Evolutionary conservation across 2,329 filamentous ascomycete species (phyloP).

Genomic region (Epichloe hybrida): DNA sequence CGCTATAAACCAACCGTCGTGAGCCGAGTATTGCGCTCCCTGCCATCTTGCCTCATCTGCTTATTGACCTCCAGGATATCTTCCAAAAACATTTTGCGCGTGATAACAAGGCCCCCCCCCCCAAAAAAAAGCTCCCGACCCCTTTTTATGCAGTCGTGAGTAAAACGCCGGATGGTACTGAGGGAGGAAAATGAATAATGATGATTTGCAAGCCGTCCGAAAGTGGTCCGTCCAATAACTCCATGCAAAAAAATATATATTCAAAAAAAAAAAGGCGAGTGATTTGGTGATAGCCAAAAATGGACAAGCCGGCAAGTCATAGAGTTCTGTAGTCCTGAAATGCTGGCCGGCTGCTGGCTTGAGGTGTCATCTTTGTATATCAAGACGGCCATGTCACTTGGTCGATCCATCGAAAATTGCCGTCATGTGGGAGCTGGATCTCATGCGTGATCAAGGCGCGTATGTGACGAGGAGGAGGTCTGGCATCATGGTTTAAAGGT

Average conservation of each 20-base stretch:
- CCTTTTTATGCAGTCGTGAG: slow-evolving; percentile 2
- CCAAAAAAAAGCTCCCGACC: background rate
- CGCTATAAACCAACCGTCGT: background rate
- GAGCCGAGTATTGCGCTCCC: background rate
- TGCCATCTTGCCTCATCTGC: background rate
- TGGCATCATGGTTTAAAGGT: background rate
- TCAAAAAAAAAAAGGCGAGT: background rate
- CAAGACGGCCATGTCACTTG: background rate
- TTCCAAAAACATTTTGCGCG: background rate
- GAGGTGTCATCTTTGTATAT: background rate
- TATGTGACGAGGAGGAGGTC: background rate
- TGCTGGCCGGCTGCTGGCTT: background rate
- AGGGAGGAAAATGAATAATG: background rate
- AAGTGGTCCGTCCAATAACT: background rate
- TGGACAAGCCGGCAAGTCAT: background rate
- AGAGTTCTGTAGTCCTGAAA: slow-evolving; percentile 1
- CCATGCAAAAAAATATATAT: background rate
- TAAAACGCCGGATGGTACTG: background rate
- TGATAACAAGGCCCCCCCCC: background rate
- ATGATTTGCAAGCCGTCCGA: background rate
- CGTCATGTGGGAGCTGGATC: background rate
- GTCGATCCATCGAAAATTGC: background rate
- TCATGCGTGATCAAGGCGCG: background rate
- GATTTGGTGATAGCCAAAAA: background rate
- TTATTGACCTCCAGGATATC: background rate